Conservation (phyloP, 139 green algal species). For the Tetraselmis chui region DNA sequence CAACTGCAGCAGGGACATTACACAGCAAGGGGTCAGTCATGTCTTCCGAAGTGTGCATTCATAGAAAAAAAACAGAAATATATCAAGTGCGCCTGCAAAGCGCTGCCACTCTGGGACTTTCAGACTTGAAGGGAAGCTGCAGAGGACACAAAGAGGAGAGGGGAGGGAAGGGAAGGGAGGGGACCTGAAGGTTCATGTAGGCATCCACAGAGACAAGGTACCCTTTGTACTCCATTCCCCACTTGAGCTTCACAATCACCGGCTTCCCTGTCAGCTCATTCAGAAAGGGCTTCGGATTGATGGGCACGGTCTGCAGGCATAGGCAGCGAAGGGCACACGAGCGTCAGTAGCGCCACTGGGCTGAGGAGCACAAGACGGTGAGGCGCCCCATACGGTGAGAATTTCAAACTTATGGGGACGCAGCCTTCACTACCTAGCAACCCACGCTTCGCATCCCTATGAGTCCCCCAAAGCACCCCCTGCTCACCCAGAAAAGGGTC, state of each 20-base stretch:
- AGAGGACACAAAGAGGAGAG: neutral
- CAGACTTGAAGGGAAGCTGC: neutral
- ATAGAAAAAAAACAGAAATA: conserved; percentile 14
- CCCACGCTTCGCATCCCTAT: too few species aligned
- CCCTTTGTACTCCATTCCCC: conserved; percentile 98
- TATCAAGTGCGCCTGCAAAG: too few species aligned
- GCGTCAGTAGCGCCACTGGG: too few species aligned
- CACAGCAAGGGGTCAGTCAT: neutral
- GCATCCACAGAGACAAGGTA: conserved; percentile 88
- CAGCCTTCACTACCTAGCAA: too few species aligned
- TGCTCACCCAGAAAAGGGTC: too few species aligned
- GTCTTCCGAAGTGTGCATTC: too few species aligned
- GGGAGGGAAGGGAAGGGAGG: neutral
- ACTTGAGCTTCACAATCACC: conserved; percentile 96
- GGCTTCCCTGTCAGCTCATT: conserved; percentile 91
- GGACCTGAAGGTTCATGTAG: conserved; percentile 53
- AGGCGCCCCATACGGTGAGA: too few species aligned
- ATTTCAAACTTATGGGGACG: too few species aligned
- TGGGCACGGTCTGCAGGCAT: conserved; percentile 66
- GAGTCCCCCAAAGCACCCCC: too few species aligned
- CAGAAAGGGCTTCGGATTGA: conserved; percentile 97
- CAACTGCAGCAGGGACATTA: conserved; percentile 63
- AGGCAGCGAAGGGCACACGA: too few species aligned
- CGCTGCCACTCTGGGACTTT: too few species aligned
- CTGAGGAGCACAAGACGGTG: too few species aligned